Base-by-base conservation (phyloP, 805 yeast species). In the Kodamaea fukazawae region DNA sequence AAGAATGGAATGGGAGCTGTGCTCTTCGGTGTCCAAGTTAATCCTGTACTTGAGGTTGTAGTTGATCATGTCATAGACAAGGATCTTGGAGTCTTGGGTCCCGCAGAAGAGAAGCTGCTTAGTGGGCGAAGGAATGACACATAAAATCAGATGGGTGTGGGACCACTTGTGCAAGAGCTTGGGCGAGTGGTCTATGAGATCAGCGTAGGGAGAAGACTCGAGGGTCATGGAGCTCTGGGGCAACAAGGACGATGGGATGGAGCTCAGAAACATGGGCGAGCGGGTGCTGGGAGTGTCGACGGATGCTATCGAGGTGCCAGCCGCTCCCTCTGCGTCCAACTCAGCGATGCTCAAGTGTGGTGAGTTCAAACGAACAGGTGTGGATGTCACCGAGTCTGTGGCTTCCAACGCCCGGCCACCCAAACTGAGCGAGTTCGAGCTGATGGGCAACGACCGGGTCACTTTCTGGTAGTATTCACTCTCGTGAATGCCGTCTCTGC, bases 31-130 rank as follows among this genome's bases (percentile, higher is more conserved):
- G 6, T 58, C 59, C 32, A 58, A 50, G 31, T 51, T 41, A 15
- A 86, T 61, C 7, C 66, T 69, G 28, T 68, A 58, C 33, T 72
- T 73, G 36, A 71, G 67, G 48, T 81, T 80, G 57, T 78, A 91
- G 1, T 85, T 80, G 4, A 60, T 61, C 39, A 85, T 64, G 51
- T 87, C 91, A 53, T 75, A 81, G 1, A 86, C 82, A 29, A 86
- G 61, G 29, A 91, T 83, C 48, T 76, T 77, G 8, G 93, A 86
- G 52, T 86, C 86, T 48, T 90, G 96, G 1, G 96, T 88, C 7
- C 99, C 99, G 40, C 96, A 93, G 56, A 86, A 85, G 4, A 91
- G 48, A 6, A 83, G 59, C 25, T 73, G 72, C 42, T 71, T 67
- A 18, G 61, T 58, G 0, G 86, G 84, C 15, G 84, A 79, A 7